phyloP scores from a whole-genome alignment of 768 basidiomycete genomes.

The Suillus variegatus region DNA sequence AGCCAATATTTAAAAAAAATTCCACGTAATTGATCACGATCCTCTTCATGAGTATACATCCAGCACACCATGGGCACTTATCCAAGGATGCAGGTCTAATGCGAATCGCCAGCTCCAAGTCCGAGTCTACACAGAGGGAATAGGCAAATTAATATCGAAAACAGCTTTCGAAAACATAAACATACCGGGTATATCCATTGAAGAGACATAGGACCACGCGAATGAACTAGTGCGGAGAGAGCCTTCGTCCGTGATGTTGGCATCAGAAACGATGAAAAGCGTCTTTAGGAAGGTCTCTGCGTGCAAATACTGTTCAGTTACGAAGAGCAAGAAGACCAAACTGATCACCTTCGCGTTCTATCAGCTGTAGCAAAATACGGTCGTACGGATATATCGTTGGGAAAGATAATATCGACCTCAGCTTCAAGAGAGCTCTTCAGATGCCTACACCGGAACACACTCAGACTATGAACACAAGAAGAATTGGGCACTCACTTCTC shows the following conservation, averaged over 20 bases:
- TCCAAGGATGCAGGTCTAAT: conserved; percentile 58
- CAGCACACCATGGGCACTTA: conserved; percentile 91
- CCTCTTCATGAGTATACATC: conserved; percentile 60
- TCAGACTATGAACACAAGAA: conserved; percentile 3
- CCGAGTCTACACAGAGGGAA: conserved; percentile 8
- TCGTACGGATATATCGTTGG: conserved; percentile 32
- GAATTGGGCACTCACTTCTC: conserved; percentile 56
- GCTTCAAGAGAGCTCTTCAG: conserved; percentile 79
- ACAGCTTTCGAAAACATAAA: neutral
- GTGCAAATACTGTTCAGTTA: neutral
- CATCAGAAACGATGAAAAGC: conserved; percentile 82
- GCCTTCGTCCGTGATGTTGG: conserved; percentile 48
- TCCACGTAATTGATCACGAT: too few relatives aligned
- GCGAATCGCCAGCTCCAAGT: conserved; percentile 42
- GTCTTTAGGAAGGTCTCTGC: conserved; percentile 66
- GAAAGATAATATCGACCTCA: conserved; percentile 62
- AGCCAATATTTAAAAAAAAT: too few relatives aligned
- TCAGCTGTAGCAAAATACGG: conserved; percentile 35
- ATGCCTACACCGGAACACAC: conserved; percentile 43
- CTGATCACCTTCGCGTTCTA: conserved; percentile 44
- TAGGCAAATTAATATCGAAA: neutral
- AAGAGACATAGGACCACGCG: conserved; percentile 51
- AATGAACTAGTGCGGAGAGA: conserved; percentile 41
- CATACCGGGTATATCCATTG: conserved; percentile 48
- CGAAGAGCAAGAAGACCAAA: neutral